Conservation (phyloP, 2,329 filamentous ascomycete species). For the Phaeosphaeria sp. region DNA sequence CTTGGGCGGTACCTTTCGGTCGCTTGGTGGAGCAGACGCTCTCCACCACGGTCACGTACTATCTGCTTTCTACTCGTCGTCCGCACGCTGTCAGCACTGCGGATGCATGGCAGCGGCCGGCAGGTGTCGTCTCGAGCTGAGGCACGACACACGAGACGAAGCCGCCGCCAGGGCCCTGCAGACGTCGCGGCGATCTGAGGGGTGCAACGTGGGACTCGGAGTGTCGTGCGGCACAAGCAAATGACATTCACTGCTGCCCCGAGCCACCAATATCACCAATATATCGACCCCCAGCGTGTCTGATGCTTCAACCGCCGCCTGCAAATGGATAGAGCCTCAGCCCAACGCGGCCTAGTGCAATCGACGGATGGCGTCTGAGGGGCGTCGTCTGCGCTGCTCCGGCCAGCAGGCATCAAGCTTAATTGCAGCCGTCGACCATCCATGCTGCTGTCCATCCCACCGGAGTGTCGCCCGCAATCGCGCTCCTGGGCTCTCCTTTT, state of each 20-base stretch:
- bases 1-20: background rate
- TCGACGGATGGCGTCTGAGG: conserved; percentile 27
- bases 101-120: background rate
- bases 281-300: conserved; percentile 12
- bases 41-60: background rate
- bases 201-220: conserved; percentile 25
- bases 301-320: conserved; percentile 21
- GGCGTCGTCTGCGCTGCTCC: conserved; percentile 2
- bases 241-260: conserved; percentile 4
- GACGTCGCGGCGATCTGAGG: background rate
- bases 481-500: conserved; percentile 7
- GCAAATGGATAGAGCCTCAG: conserved; percentile 14
- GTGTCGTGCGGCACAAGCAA: conserved; percentile 13
- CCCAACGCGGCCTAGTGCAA: conserved; percentile 22
- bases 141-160: background rate
- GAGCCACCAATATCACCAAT: conserved; percentile 6
- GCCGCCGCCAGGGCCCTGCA: conserved; percentile 1
- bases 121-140: background rate
- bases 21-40: background rate
- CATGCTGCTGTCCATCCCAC: conserved; percentile 32
- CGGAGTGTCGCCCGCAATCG: conserved; percentile 21
- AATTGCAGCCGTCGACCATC: conserved; percentile 17
- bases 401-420: conserved; percentile 19
- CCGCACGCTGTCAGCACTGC: background rate
- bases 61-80: background rate